Evolutionary conservation across 352 stramenopile genomes (phyloP).

Genomic region (Phytophthora tentaculata): DNA sequence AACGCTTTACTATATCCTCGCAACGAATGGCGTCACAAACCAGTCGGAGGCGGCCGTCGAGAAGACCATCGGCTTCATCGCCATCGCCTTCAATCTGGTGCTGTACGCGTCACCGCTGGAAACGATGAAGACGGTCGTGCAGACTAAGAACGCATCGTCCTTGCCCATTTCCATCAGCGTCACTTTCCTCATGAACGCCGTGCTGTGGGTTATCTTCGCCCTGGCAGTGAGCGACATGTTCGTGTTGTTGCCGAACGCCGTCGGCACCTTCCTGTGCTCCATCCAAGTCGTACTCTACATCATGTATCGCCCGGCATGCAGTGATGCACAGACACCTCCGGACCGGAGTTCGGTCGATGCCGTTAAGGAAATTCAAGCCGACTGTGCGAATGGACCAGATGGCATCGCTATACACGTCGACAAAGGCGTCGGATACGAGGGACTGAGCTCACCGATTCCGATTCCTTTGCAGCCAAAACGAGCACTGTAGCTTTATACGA

Average conservation of each 20-base stretch:
- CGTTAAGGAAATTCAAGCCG: conserved; percentile 1
- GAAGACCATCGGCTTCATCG: conserved; percentile 43
- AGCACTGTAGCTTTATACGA: neutral
- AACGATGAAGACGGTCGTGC: conserved; percentile 48
- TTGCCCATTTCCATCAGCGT: conserved; percentile 53
- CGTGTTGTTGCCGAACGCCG: conserved; percentile 43
- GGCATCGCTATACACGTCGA: conserved; percentile 9
- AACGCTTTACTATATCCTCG: conserved; percentile 47
- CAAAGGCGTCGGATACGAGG: conserved; percentile 20
- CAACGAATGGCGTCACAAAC: conserved; percentile 25
- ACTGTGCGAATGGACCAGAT: conserved; percentile 1
- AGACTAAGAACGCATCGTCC: conserved; percentile 45
- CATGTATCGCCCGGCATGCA: conserved; percentile 35
- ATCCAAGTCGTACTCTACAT: conserved; percentile 54
- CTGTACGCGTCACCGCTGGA: conserved; percentile 57
- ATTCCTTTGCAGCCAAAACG: neutral
- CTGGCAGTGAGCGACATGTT: conserved; percentile 41
- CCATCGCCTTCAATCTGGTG: conserved; percentile 46
- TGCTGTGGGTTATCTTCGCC: conserved; percentile 56
- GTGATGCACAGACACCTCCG: neutral
- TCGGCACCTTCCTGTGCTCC: conserved; percentile 39
- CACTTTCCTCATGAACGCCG: conserved; percentile 46
- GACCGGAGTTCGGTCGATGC: neutral
- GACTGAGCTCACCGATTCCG: conserved; percentile 8
- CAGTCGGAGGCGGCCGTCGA: conserved; percentile 37